Evolutionary conservation across 2,329 filamentous ascomycete species (phyloP), one percentile per base, ranked within the genome.

Genomic region (Penicillium sp.): DNA sequence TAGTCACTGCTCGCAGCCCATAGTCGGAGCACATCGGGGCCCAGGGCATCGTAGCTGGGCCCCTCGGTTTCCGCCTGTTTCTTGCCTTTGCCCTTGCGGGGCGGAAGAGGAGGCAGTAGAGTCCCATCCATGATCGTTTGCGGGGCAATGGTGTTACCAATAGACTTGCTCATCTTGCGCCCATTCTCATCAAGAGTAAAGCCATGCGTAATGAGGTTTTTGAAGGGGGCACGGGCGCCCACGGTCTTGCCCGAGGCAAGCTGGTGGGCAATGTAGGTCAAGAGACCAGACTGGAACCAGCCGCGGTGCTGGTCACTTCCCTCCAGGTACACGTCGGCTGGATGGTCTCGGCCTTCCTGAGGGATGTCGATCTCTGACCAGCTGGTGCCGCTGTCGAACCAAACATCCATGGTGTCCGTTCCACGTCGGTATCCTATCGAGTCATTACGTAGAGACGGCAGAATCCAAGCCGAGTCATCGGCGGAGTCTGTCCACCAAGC

Each of bases 131-230:
- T 93, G 55, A 98, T 89, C 52, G 95, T 77, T 6, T 80, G 74
- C 0, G 91, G 90, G 0, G 81, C 78, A 46, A 97, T 82, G 23
- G 87, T 84, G 62, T 98, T 98, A 13, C 93, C 93, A 1, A 96
- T 73, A 0, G 89, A 96, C 69, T 98, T 98, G 65, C 90, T 96
- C 93, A 98, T 98, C 69, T 98, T 98, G 64, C 87, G 89, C n/a
- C 90, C 90, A 28, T 86, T 74, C 40, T 85, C 78, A 60, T 98
- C 93, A 2, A 98, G 79, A 0, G 89, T 90, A 65, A 98, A 98
- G 1, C 93, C 93, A 64, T 98, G 93, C 0, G 93, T 98, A 50
- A 96, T 84, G n/a, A 98, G 76, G 3, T 82, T 87, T 62, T 84
- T 86, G 73, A 94, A 98, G 0, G 93, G 93, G 0, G 91, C 77